phyloP scores from a whole-genome alignment of 108 stramenopile genomes.

The Stephanodiscus triporus region DNA sequence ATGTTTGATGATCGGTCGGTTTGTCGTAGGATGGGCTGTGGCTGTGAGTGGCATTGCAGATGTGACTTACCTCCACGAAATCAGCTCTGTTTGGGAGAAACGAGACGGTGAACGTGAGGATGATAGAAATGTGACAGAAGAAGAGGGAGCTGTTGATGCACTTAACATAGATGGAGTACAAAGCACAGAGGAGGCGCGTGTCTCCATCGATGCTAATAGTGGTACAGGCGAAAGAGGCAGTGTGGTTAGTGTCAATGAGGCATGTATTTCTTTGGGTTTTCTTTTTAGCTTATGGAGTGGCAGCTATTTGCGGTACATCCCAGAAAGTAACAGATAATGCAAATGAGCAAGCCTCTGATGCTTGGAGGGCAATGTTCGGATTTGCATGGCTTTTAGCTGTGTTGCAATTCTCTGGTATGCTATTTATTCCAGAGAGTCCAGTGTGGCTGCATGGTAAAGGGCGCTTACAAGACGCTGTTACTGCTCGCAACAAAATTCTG shows the following conservation, averaged over 20 bases:
- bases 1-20: slow-evolving; percentile 55
- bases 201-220: background rate
- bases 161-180: background rate
- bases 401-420: slow-evolving; percentile 73
- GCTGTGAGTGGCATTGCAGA: slow-evolving; percentile 75
- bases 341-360: slow-evolving; percentile 18
- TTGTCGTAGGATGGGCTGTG: slow-evolving; percentile 72
- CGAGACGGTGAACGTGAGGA: slow-evolving; percentile 10
- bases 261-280: slow-evolving; percentile 76
- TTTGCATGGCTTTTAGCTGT: slow-evolving; percentile 58
- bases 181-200: background rate
- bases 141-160: background rate
- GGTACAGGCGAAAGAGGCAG: slow-evolving; percentile 56
- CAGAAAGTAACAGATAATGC: background rate
- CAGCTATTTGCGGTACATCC: slow-evolving; percentile 27
- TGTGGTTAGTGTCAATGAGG: slow-evolving; percentile 81
- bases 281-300: slow-evolving; percentile 64
- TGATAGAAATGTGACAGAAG: background rate
- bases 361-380: slow-evolving; percentile 70
- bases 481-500: slow-evolving; percentile 36
- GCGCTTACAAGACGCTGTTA: slow-evolving; percentile 30
- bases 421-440: slow-evolving; percentile 71
- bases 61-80: slow-evolving; percentile 74
- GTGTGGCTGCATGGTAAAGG: slow-evolving; percentile 66
- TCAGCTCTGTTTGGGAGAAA: slow-evolving; percentile 53